These are phyloP conservation scores for Rhodotorula toruloides DNA, from an alignment of 768 basidiomycete genomes.

Conservation along the genomic window DNA sequence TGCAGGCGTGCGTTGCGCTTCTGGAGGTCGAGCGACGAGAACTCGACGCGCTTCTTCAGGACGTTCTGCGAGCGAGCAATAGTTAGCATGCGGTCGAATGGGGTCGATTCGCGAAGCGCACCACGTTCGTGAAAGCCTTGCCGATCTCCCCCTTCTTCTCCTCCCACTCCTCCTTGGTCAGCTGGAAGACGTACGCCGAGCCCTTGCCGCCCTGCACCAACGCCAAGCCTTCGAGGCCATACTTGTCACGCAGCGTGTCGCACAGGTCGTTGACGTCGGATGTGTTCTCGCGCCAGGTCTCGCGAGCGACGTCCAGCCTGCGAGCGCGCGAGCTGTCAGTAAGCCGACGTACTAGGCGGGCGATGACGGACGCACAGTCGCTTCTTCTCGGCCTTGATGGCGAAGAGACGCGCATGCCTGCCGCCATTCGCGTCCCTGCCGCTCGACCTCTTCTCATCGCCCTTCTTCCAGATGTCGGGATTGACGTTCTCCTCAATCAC, in stretches of 20 bases:
- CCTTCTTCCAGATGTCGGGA: conserved; percentile 17
- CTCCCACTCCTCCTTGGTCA: conserved; percentile 31
- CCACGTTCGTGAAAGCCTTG: conserved; percentile 33
- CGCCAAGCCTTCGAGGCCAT: conserved; percentile 32
- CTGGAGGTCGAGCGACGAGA: conserved; percentile 39
- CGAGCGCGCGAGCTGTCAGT: conserved; percentile 55
- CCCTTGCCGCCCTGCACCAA: conserved; percentile 29
- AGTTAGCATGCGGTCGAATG: not conserved
- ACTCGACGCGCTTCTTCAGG: conserved; percentile 40
- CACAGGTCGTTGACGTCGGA: conserved; percentile 72
- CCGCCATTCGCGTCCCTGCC: conserved; percentile 4
- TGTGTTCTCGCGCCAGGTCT: conserved; percentile 89
- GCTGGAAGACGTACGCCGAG: conserved; percentile 36
- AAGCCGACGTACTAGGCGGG: conserved; percentile 50
- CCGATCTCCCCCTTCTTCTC: conserved; percentile 11
- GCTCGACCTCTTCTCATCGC: conserved; percentile 39
- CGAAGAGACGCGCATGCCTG: conserved; percentile 78
- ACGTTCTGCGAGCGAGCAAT: conserved; percentile 9
- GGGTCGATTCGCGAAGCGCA: not conserved
- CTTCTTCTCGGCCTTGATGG: conserved; percentile 57
- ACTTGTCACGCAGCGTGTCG: conserved; percentile 19
- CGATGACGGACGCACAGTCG: conserved; percentile 5
- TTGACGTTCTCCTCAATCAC: conserved; percentile 64
- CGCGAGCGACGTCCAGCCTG: conserved; percentile 80
- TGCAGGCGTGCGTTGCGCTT: conserved; percentile 64